phyloP scores from a whole-genome alignment of 2,329 filamentous ascomycete species.

The Dichotomopilus funicola region DNA sequence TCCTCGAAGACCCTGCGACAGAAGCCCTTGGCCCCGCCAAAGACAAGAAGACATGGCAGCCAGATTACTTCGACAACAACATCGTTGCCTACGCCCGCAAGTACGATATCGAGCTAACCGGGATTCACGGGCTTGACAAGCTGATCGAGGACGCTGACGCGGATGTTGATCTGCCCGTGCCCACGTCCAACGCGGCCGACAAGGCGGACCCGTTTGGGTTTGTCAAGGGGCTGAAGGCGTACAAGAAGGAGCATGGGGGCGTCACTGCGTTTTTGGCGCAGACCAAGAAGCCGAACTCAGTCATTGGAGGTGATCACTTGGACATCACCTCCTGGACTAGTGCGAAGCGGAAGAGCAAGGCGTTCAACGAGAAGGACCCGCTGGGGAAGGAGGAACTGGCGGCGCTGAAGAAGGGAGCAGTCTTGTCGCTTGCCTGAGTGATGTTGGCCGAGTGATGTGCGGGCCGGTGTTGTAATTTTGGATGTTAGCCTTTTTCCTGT shows the following conservation, averaged over 20 bases:
- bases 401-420: conserved; percentile 31
- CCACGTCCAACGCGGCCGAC: conserved; percentile 5
- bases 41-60: conserved; percentile 19
- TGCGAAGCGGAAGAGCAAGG: conserved; percentile 29
- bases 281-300: background rate
- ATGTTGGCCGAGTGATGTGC: background rate
- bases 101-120: conserved; percentile 28
- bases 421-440: conserved; percentile 8
- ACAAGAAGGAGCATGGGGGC: conserved; percentile 13
- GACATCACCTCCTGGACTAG: conserved; percentile 28
- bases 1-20: conserved; percentile 17
- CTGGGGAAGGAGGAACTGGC: conserved; percentile 29
- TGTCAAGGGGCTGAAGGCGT: conserved; percentile 11
- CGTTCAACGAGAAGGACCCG: conserved; percentile 33
- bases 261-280: conserved; percentile 2
- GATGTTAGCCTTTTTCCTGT: too few species aligned
- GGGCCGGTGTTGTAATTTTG: too few species aligned
- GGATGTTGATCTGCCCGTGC: conserved; percentile 19
- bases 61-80: conserved; percentile 26
- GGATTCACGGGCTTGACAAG: conserved; percentile 21
- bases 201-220: conserved; percentile 24
- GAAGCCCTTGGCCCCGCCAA: conserved; percentile 10
- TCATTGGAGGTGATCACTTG: conserved; percentile 34
- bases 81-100: conserved; percentile 31
- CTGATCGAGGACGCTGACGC: conserved; percentile 10